Percentiles rank a stretch among this genome's conserved stretches.
phyloP scores from a whole-genome alignment of 2,329 filamentous ascomycete species.

The Pyrenophora graminea region DNA sequence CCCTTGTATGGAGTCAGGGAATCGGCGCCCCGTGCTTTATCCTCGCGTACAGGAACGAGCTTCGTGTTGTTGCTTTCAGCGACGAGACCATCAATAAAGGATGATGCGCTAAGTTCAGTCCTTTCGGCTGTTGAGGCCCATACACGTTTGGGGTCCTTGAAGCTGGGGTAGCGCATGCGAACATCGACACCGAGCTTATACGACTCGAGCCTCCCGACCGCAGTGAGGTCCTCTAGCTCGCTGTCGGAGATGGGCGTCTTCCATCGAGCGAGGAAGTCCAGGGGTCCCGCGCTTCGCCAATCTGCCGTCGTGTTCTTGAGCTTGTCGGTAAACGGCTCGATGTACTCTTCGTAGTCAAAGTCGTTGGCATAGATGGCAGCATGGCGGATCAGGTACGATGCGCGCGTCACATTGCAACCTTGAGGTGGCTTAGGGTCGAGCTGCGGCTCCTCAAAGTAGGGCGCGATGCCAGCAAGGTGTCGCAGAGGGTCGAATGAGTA shows the following conservation, averaged over 20 bases:
- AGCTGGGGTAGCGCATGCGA: conserved; percentile 61
- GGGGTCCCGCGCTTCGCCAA: conserved; percentile 60
- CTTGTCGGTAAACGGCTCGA: conserved; percentile 60
- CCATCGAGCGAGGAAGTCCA: conserved; percentile 64
- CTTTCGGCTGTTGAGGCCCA: conserved; percentile 68
- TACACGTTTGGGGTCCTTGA: conserved; percentile 59
- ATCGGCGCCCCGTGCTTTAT: conserved; percentile 61
- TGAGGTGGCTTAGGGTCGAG: conserved; percentile 54
- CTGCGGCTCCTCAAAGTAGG: conserved; percentile 56
- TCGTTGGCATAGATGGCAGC: conserved; percentile 59
- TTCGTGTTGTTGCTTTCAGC: conserved; percentile 58
- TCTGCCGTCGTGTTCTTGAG: conserved; percentile 62
- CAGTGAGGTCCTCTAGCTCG: conserved; percentile 63
- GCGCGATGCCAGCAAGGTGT: conserved; percentile 56
- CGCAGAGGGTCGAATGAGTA: conserved; percentile 55
- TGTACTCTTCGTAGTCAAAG: conserved; percentile 57
- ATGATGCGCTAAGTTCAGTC: conserved; percentile 62
- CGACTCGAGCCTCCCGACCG: conserved; percentile 64
- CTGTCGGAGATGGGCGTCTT: conserved; percentile 60
- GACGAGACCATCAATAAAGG: conserved; percentile 62
- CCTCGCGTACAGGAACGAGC: conserved; percentile 61
- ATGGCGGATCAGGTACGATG: conserved; percentile 56
- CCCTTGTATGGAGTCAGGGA: conserved; percentile 67
- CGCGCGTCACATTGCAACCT: conserved; percentile 57
- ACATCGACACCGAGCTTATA: conserved; percentile 63